Evolutionary conservation across 2,329 filamentous ascomycete genomes (phyloP).

Genomic region (Fusarium pseudonygamai): DNA sequence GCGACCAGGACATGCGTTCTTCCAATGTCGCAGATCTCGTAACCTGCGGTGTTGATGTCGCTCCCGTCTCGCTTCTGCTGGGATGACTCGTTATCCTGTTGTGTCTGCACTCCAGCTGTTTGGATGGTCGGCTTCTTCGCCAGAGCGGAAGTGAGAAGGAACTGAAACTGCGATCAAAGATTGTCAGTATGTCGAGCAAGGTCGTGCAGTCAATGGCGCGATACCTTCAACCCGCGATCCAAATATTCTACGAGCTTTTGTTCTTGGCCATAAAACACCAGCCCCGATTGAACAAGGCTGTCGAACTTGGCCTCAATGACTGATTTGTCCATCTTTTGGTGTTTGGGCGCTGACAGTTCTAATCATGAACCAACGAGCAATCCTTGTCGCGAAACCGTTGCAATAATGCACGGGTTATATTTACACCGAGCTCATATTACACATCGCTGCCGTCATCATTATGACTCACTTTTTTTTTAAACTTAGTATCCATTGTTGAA

Average conservation of each 20-base stretch:
- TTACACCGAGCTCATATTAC: background rate
- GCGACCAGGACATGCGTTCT: background rate
- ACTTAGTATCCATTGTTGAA: background rate
- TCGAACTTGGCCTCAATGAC: background rate
- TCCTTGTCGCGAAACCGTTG: background rate
- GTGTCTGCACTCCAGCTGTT: rapidly evolving
- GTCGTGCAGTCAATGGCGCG: rapidly evolving
- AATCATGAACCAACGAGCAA: rapidly evolving
- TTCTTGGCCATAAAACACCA: background rate
- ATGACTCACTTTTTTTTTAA: rapidly evolving
- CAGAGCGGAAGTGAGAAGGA: background rate
- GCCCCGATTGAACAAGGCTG: rapidly evolving
- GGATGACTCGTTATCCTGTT: rapidly evolving
- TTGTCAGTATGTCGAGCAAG: background rate
- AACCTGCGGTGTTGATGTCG: background rate
- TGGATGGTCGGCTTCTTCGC: background rate
- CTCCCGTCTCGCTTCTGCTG: background rate
- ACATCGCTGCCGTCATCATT: background rate
- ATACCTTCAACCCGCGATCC: background rate
- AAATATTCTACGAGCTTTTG: background rate
- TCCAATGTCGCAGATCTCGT: background rate
- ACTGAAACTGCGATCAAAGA: background rate
- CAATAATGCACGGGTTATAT: background rate
- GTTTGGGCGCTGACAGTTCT: background rate
- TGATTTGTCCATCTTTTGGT: background rate